Conservation (phyloP, 441 rosid species). For the Gossypium schwendimanii region DNA sequence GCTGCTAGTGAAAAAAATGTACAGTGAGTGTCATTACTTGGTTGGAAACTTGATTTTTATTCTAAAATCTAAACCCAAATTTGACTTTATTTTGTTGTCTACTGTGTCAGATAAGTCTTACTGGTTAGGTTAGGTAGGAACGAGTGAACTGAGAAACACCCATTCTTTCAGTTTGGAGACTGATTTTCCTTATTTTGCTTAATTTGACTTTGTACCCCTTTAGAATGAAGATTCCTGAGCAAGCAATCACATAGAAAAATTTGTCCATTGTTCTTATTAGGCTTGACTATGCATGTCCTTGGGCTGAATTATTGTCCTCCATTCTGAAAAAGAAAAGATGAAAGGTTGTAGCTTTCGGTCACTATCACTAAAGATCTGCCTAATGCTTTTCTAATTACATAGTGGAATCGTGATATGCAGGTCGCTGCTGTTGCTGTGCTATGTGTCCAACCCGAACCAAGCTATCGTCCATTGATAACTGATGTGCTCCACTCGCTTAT, state of each 20-base stretch:
- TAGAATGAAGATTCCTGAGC: neutral
- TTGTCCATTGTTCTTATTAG: neutral
- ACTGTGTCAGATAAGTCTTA: neutral
- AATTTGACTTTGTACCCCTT: neutral
- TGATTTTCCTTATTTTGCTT: neutral
- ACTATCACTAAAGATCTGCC: neutral
- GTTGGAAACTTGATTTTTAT: neutral
- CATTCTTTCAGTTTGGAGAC: neutral
- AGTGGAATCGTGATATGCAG: slow-evolving; percentile 28
- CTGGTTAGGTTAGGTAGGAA: slow-evolving; percentile 9
- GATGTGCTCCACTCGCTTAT: slow-evolving; percentile 86
- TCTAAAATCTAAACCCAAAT: neutral
- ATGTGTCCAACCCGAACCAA: slow-evolving; percentile 91
- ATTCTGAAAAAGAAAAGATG: neutral
- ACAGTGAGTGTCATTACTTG: neutral
- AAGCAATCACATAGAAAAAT: neutral
- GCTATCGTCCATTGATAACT: slow-evolving; percentile 81
- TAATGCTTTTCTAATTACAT: neutral
- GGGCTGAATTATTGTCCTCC: neutral
- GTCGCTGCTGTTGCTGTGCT: slow-evolving; percentile 93
- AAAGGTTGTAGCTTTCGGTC: neutral
- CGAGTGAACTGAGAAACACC: neutral
- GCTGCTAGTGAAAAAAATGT: neutral
- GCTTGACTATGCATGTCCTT: slow-evolving; percentile 1
- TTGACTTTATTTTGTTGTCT: neutral